These are phyloP conservation scores for Davidsoniella eucalypti DNA, from an alignment of 2,329 filamentous ascomycete species.

Conservation along the genomic window DNA sequence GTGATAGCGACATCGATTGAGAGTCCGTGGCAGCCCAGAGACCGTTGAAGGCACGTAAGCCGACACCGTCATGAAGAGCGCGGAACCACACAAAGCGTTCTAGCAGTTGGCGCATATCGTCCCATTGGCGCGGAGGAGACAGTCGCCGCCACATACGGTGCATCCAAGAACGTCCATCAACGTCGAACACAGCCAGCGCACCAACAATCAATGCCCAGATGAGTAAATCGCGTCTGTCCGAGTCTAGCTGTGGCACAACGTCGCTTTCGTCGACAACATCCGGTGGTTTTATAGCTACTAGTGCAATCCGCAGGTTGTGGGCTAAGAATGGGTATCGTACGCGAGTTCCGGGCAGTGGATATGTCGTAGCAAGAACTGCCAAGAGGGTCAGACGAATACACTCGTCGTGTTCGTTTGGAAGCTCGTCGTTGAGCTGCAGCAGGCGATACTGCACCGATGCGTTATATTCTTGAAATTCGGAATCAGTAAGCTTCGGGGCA, in stretches of 20 bases:
- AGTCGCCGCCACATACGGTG: slow-evolving; percentile 8
- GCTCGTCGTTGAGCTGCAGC: slow-evolving; percentile 6
- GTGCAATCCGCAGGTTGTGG: slow-evolving; percentile 6
- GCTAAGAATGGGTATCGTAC: slow-evolving; percentile 11
- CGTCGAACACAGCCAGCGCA: slow-evolving; percentile 10
- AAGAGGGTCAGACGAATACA: slow-evolving; percentile 8
- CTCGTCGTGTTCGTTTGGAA: slow-evolving; percentile 7
- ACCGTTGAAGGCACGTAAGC: slow-evolving; percentile 1
- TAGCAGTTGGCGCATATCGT: slow-evolving; percentile 5
- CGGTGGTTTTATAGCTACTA: slow-evolving; percentile 8
- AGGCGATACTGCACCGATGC: slow-evolving; percentile 10
- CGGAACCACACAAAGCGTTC: slow-evolving; percentile 12
- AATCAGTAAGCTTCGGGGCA: slow-evolving; percentile 8
- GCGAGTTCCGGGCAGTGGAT: slow-evolving; percentile 10
- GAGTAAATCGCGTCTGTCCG: slow-evolving; percentile 4
- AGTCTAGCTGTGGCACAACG: neutral
- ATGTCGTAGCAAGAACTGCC: slow-evolving; percentile 11
- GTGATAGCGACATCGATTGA: neutral
- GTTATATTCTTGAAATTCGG: slow-evolving; percentile 11
- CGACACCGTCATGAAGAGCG: slow-evolving; percentile 9
- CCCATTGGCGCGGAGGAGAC: slow-evolving; percentile 9
- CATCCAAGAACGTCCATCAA: slow-evolving; percentile 9
- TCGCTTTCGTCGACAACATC: neutral
- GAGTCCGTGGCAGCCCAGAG: slow-evolving; percentile 8
- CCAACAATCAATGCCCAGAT: slow-evolving; percentile 10